Percentiles rank a stretch among this genome's conserved stretches.
phyloP scores from a whole-genome alignment of 495 filamentous ascomycete genomes.

The Aspergillus panamensis region DNA sequence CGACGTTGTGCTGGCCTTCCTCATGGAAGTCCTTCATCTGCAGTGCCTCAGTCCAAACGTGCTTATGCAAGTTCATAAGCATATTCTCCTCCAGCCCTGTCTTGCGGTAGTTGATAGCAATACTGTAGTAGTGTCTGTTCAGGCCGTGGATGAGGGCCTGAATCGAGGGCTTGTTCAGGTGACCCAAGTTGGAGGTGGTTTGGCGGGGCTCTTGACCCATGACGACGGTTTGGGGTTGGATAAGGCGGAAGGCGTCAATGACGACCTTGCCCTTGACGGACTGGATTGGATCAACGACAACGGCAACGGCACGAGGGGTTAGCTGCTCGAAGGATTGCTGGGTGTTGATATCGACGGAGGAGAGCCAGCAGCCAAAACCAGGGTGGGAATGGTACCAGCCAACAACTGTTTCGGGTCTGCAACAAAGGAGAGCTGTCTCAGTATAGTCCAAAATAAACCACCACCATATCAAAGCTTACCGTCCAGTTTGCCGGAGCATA shows the following conservation, averaged over 20 bases:
- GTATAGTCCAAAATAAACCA: background rate
- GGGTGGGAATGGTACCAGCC: conserved; percentile 99
- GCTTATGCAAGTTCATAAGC: conserved; percentile 99
- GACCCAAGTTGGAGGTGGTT: conserved; percentile 94
- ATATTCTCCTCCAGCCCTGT: conserved; percentile 98
- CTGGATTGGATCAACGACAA: conserved; percentile 97
- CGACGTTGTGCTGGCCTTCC: conserved; percentile 78
- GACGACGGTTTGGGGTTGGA: conserved; percentile 98
- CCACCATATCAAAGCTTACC: conserved; percentile 52
- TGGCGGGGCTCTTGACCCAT: conserved; percentile 98
- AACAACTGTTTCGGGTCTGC: conserved; percentile 90
- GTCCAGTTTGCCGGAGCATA: conserved; percentile 93
- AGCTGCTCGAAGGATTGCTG: conserved; percentile 99
- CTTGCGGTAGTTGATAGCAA: conserved; percentile 96
- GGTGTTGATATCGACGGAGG: conserved; percentile 98
- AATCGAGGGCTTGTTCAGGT: conserved; percentile 97
- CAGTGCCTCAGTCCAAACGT: conserved; percentile 96
- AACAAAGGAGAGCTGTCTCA: conserved; percentile 6
- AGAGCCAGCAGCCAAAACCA: conserved; percentile 98
- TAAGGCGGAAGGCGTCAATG: conserved; percentile 97
- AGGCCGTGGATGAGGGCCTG: conserved; percentile 98
- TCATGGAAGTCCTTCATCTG: conserved; percentile 94
- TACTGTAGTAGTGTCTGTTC: conserved; percentile 98
- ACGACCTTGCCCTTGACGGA: conserved; percentile 99
- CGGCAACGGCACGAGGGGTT: conserved; percentile 90